These are phyloP conservation scores for Senna tora DNA, from an alignment of 306 rosid genomes.

Conservation along the genomic window DNA sequence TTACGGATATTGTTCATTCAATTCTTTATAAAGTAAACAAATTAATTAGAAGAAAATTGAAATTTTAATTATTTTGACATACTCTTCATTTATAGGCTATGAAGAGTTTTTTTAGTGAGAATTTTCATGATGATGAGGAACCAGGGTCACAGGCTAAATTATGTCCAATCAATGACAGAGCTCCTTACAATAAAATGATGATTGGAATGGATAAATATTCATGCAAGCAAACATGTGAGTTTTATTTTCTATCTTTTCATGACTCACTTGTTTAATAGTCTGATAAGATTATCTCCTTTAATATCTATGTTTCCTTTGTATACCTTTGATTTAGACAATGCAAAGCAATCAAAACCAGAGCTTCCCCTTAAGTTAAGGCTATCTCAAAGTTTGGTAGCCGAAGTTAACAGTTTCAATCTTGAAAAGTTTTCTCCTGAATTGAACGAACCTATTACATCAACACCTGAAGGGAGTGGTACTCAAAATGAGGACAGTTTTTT, in stretches of 20 bases:
- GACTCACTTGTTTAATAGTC: conserved; percentile 8
- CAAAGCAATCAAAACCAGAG: conserved; percentile 39
- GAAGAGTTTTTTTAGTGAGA: conserved; percentile 69
- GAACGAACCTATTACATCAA: conserved; percentile 34
- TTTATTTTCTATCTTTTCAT: conserved; percentile 1
- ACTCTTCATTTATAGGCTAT: conserved; percentile 60
- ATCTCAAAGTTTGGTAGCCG: conserved; percentile 39
- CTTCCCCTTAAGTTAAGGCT: conserved; percentile 40
- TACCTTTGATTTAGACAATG: conserved; percentile 43
- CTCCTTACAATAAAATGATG: conserved; percentile 72
- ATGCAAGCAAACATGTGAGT: conserved; percentile 56
- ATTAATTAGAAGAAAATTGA: conserved; percentile 2
- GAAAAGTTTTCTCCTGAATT: conserved; percentile 36
- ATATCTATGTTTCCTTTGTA: conserved; percentile 31
- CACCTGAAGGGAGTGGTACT: conserved; percentile 32
- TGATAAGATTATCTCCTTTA: not conserved
- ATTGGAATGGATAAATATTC: conserved; percentile 63
- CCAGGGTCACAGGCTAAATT: conserved; percentile 65
- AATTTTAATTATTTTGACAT: conserved; percentile 11
- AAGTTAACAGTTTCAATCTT: conserved; percentile 42
- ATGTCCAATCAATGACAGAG: conserved; percentile 65
- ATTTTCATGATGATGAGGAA: conserved; percentile 60
- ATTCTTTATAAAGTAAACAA: conserved; percentile 9
- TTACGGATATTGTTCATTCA: not conserved
- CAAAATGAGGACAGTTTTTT: conserved; percentile 24